These are phyloP conservation scores for Acacia acuminata DNA, from an alignment of 306 rosid species.

Conservation along the genomic window DNA sequence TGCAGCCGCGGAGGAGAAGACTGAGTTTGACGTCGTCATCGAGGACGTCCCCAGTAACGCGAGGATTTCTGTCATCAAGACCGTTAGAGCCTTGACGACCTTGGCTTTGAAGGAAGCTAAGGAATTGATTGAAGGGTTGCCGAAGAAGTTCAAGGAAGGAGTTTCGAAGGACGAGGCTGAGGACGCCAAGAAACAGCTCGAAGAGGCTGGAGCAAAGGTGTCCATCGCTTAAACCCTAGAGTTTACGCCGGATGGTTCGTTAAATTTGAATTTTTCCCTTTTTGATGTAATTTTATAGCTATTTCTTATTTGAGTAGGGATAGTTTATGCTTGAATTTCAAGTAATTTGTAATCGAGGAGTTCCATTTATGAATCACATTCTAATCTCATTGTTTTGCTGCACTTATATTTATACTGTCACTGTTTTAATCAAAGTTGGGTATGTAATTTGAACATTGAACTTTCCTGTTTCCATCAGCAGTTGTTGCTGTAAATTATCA, in stretches of 20 bases:
- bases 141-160: constrained; percentile 90
- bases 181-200: constrained; percentile 91
- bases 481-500: neutral
- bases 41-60: constrained; percentile 85
- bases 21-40: constrained; percentile 90
- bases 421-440: neutral
- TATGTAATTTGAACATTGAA: neutral
- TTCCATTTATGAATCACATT: constrained; percentile 5
- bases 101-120: constrained; percentile 93
- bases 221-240: constrained; percentile 45
- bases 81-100: constrained; percentile 81
- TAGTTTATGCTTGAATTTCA: constrained; percentile 11
- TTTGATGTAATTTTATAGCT: constrained; percentile 18
- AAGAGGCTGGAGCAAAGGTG: constrained; percentile 91
- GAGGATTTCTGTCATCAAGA: constrained; percentile 81
- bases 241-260: neutral
- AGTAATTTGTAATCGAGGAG: neutral
- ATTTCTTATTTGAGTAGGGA: constrained; percentile 14
- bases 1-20: constrained; percentile 69
- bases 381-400: neutral
- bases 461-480: neutral
- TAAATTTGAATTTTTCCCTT: neutral
- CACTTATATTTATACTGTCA: neutral
- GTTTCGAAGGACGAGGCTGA: constrained; percentile 85
- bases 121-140: constrained; percentile 87